These are phyloP conservation scores for Daucus carota DNA, from an alignment of 129 eudicot genomes.

Conservation along the genomic window DNA sequence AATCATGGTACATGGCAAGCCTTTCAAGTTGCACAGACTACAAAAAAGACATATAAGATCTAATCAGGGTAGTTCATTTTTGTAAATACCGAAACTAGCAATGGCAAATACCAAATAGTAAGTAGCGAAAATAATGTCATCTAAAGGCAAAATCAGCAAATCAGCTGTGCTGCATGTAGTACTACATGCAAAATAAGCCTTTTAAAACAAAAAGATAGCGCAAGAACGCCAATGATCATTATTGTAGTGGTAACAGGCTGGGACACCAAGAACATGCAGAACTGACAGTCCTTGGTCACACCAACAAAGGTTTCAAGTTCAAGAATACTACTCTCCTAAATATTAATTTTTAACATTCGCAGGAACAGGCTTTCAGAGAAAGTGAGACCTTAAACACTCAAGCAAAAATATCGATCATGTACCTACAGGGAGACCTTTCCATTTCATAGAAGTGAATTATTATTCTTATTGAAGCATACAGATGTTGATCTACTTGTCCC, in stretches of 20 bases:
- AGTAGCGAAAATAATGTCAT: not conserved
- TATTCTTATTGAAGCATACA: not conserved
- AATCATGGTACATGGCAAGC: conserved; percentile 97
- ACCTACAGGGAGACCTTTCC: not conserved
- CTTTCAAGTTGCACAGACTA: conserved; percentile 97
- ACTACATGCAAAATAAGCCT: not conserved
- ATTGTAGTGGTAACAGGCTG: not conserved
- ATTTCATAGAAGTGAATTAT: too few relatives aligned
- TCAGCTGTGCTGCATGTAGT: not conserved
- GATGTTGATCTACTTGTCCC: not conserved
- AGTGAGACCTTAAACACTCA: not conserved
- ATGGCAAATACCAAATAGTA: not conserved
- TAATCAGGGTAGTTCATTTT: not conserved
- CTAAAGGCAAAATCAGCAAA: not conserved
- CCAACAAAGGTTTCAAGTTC: too few relatives aligned
- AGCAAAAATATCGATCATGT: not conserved
- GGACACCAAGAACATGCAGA: not conserved
- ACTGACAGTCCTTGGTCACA: too few relatives aligned
- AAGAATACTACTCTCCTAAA: not conserved
- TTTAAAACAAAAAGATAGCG: not conserved
- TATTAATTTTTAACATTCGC: too few relatives aligned
- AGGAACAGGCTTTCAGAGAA: not conserved
- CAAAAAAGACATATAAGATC: conserved; percentile 12
- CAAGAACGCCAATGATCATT: not conserved
- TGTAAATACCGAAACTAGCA: not conserved